Evolutionary conservation across 768 basidiomycete species (phyloP).

Genomic region (Omphalotus guepiniiformis): DNA sequence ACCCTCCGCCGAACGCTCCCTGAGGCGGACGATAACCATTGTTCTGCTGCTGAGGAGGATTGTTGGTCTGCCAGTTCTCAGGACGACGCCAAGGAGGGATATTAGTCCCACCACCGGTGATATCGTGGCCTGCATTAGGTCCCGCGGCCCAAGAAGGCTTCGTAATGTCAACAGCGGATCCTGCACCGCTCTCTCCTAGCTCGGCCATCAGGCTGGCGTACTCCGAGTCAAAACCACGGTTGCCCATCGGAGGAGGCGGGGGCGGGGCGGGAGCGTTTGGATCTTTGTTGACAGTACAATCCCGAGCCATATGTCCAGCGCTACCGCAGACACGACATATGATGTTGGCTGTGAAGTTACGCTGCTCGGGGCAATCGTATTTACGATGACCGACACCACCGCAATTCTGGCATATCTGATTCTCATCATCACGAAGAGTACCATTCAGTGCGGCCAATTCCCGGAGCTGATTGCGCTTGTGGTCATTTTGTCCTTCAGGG

Average conservation of each 20-base stretch:
- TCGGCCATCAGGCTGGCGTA: slow-evolving; percentile 98
- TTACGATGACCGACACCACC: slow-evolving; percentile 93
- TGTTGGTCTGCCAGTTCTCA: slow-evolving; percentile 73
- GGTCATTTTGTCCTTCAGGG: slow-evolving; percentile 98
- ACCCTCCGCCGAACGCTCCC: slow-evolving; percentile 45
- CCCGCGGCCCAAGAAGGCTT: slow-evolving; percentile 48
- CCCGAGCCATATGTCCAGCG: slow-evolving; percentile 98
- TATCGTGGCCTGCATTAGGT: slow-evolving; percentile 54
- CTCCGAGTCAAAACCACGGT: slow-evolving; percentile 93
- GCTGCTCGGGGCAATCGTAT: slow-evolving; percentile 98
- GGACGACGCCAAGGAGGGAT: slow-evolving; percentile 91
- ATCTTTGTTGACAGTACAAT: slow-evolving; percentile 92
- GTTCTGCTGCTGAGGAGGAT: slow-evolving; percentile 46
- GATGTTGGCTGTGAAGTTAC: slow-evolving; percentile 98
- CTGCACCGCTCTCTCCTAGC: slow-evolving; percentile 77
- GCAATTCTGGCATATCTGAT: slow-evolving; percentile 98
- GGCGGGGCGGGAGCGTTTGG: slow-evolving; percentile 59
- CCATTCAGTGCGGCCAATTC: slow-evolving; percentile 97
- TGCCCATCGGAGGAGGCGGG: slow-evolving; percentile 45
- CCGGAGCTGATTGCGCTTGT: slow-evolving; percentile 97
- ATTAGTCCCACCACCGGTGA: slow-evolving; percentile 71
- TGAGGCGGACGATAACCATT: slow-evolving; percentile 69
- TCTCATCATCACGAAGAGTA: slow-evolving; percentile 98
- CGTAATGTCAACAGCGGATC: slow-evolving; percentile 46
- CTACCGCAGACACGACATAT: slow-evolving; percentile 98